phyloP scores from a whole-genome alignment of 2,329 filamentous ascomycete species.

The Aureobasidium pullulans region DNA sequence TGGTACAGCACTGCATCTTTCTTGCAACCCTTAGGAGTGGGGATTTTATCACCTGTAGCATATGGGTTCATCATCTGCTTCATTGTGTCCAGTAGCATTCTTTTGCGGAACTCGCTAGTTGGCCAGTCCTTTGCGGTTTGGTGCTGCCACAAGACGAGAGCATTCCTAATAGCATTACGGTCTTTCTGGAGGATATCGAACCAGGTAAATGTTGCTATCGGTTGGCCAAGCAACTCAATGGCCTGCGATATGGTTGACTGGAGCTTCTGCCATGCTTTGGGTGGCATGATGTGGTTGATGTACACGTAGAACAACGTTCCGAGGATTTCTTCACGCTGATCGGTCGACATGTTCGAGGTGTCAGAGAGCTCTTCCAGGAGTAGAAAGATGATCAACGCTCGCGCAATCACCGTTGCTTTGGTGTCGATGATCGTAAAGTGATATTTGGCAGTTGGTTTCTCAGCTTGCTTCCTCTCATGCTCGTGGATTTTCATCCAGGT shows the following conservation, averaged over 20 bases:
- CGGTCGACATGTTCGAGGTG: neutral
- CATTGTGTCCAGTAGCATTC: neutral
- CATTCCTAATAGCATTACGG: neutral
- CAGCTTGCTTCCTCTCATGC: neutral
- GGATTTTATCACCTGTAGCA: too few species aligned
- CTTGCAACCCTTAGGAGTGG: neutral
- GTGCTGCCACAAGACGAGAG: neutral
- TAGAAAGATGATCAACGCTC: neutral
- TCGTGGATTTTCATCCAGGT: neutral
- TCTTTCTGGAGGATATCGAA: neutral
- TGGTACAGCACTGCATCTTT: neutral
- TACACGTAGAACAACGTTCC: neutral
- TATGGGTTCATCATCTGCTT: neutral
- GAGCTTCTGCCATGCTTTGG: neutral
- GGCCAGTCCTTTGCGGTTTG: neutral
- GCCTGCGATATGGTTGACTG: neutral
- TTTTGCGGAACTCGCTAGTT: neutral
- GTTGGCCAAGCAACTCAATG: neutral
- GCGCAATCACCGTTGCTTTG: neutral
- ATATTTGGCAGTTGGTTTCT: neutral
- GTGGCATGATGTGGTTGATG: neutral
- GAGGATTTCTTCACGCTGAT: neutral
- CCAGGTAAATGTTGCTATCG: neutral
- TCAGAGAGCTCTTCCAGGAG: neutral
- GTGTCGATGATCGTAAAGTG: neutral